Base-by-base conservation (phyloP, 2,329 filamentous ascomycete genomes). In the Paecilomyces sp. region DNA sequence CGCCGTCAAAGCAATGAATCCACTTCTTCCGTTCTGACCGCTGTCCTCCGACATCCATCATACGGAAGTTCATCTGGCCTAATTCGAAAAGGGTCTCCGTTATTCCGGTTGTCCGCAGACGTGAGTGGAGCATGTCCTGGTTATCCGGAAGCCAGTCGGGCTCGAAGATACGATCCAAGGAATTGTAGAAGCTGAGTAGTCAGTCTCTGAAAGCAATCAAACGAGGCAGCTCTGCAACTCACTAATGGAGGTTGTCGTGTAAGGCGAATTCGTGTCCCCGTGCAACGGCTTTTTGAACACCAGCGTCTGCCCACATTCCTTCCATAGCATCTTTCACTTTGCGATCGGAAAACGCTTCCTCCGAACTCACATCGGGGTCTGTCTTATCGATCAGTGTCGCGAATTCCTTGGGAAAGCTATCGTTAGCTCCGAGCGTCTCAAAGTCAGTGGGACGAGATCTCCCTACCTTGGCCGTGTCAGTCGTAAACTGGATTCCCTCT, bases 241-340 rank as follows among this genome's bases (percentile, higher is more conserved):
- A 97, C 92, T 97, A 99, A 77, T 87, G 86, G 66, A 97, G 78
- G 71, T 97, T 97, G 79, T 97, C 94, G 74, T 97, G 92, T 56
- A 97, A 83, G 18, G 94, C 93, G 76, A 93, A 97, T 79, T 97
- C 93, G 74, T 97, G 96, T 67, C 94, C 94, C 77, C 94, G 93
- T 56, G 87, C 82, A 65, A 97, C 94, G n/a, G 92, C 91, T 68
- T 86, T 81, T 74, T 91, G 91, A 57, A 97, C 90, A 61, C 92
- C 92, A 50, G 78, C 80, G 74, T 99, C 93, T 28, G 78, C 79
- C 94, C 93, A 99, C 62, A 97, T 81, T 57, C 83, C 82, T 75
- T 89, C 90, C 80, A 97, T 89, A 4, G 93, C 91, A 60, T 69
- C 87, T 80, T 63, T 94, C 80, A 77, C 89, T 56, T 66, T 72